These are phyloP conservation scores for Russula compacta DNA, from an alignment of 768 basidiomycete genomes.

Conservation along the genomic window DNA sequence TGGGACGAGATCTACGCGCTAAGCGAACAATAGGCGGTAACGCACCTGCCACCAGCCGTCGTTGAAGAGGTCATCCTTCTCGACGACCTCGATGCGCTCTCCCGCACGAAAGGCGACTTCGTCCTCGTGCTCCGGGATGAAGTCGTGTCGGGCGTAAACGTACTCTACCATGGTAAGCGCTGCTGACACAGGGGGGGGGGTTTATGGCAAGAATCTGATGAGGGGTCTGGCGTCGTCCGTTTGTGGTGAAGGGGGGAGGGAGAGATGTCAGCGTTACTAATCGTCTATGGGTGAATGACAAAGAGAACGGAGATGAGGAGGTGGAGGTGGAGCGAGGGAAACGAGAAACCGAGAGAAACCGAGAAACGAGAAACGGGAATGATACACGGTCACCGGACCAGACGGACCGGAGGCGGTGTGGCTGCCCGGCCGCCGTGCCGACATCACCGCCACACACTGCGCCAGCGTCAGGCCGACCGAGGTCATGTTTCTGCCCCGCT, in stretches of 20 bases:
- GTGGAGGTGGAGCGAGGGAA: too few relatives aligned
- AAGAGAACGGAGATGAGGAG: neutral
- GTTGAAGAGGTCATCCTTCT: constrained; percentile 85
- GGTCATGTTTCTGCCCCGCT: neutral
- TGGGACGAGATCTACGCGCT: neutral
- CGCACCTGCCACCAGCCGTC: constrained; percentile 95
- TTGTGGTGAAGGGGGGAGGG: neutral
- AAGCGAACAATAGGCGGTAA: constrained; percentile 5
- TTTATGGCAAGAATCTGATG: neutral
- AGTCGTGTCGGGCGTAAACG: constrained; percentile 84
- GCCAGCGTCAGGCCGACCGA: too few relatives aligned
- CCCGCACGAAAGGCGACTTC: constrained; percentile 82
- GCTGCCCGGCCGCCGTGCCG: too few relatives aligned
- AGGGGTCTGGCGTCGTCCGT: too few relatives aligned
- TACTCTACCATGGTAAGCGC: constrained; percentile 56
- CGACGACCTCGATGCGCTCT: constrained; percentile 81
- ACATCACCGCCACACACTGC: too few relatives aligned
- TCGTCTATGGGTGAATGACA: neutral
- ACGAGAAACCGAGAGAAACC: too few relatives aligned
- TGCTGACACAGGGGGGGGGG: neutral
- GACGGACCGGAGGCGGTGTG: neutral
- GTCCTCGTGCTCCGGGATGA: constrained; percentile 87
- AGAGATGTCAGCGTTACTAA: too few relatives aligned
- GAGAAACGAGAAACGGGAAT: too few relatives aligned
- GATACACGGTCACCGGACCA: neutral